Conservation (phyloP, 140 eudicot species). For the Anethum foeniculum region DNA sequence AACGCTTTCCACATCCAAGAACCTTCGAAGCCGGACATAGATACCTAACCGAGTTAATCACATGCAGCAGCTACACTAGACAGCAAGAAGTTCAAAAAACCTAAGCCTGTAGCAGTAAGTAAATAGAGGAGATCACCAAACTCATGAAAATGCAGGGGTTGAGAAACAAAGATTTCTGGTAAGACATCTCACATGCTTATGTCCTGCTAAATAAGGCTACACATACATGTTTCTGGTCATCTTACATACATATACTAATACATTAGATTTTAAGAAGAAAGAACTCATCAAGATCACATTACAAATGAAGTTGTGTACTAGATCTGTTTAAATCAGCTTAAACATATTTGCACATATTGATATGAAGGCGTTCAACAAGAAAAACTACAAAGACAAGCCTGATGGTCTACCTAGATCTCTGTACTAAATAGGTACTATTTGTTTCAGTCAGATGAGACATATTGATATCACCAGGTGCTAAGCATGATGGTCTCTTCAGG, state of each 20-base stretch:
- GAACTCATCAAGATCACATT: not conserved
- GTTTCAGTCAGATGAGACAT: not conserved
- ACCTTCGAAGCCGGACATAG: not conserved
- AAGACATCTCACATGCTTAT: not conserved
- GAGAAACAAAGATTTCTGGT: not conserved
- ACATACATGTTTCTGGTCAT: not conserved
- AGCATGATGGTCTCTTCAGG: not conserved
- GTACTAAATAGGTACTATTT: not conserved
- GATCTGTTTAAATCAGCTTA: not conserved
- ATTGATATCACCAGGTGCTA: not conserved
- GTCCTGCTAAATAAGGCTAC: not conserved
- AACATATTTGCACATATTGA: not conserved
- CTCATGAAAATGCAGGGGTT: not conserved
- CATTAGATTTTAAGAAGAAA: not conserved
- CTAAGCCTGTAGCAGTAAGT: not conserved
- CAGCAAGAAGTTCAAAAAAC: not conserved
- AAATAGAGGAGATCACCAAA: not conserved
- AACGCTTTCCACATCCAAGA: not conserved
- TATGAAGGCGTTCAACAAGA: not conserved
- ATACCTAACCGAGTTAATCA: not conserved
- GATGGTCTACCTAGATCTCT: not conserved
- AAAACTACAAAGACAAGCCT: not conserved
- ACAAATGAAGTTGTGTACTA: not conserved
- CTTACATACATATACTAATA: not conserved
- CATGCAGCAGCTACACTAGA: not conserved